Evolutionary conservation across 2,329 filamentous ascomycete genomes (phyloP).

Genomic region (Teratosphaeria nubilosa): DNA sequence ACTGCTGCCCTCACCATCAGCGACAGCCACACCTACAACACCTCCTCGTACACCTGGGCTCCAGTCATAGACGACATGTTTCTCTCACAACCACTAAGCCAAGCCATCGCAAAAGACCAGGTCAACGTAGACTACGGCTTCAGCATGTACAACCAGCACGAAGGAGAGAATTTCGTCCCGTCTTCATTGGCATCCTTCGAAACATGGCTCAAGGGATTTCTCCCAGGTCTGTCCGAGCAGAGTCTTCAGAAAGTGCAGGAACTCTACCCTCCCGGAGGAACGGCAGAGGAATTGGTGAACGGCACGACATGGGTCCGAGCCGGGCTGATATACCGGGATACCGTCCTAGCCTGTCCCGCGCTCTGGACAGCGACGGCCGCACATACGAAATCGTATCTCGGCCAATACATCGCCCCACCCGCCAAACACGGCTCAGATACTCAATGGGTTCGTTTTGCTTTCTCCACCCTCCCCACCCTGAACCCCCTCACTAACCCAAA

Average conservation of each 20-base stretch:
- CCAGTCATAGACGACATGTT: slow-evolving; percentile 51
- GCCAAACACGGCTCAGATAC: slow-evolving; percentile 51
- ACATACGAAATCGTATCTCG: slow-evolving; percentile 39
- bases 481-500: no score
- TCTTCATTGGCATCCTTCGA: slow-evolving; percentile 43
- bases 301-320: slow-evolving; percentile 46
- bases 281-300: slow-evolving; percentile 41
- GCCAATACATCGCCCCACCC: slow-evolving; percentile 50
- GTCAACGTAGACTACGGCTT: slow-evolving; percentile 41
- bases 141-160: slow-evolving; percentile 52
- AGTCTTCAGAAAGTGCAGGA: slow-evolving; percentile 33
- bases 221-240: slow-evolving; percentile 36
- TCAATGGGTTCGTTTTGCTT: slow-evolving; percentile 28
- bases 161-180: slow-evolving; percentile 53
- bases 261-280: slow-evolving; percentile 41
- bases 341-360: slow-evolving; percentile 49
- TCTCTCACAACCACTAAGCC: slow-evolving; percentile 38
- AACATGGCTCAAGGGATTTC: slow-evolving; percentile 43
- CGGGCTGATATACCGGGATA: slow-evolving; percentile 48
- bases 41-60: slow-evolving; percentile 49
- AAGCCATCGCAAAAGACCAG: slow-evolving; percentile 27
- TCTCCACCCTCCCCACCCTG: no score
- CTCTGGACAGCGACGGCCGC: slow-evolving; percentile 44
- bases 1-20: slow-evolving; percentile 41
- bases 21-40: slow-evolving; percentile 42